Conservation (phyloP, 2,329 filamentous ascomycete genomes). For the Alternaria viburni region DNA sequence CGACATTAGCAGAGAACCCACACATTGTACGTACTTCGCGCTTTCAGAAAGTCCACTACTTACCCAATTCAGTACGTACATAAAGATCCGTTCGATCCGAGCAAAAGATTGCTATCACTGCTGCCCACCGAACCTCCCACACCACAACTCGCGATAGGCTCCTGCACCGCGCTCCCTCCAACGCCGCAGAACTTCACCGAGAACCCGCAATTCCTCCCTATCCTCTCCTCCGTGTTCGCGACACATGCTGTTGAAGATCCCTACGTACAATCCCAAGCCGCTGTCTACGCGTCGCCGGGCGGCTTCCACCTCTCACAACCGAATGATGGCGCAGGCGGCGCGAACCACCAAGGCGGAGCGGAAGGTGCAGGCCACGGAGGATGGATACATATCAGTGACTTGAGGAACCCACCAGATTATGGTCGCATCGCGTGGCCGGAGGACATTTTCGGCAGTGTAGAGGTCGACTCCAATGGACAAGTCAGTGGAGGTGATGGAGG, state of each 20-base stretch:
- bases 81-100: slow-evolving; percentile 49
- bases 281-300: slow-evolving; percentile 64
- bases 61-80: slow-evolving; percentile 56
- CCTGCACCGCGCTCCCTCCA: slow-evolving; percentile 61
- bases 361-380: slow-evolving; percentile 65
- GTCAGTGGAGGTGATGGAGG: slow-evolving; percentile 63
- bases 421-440: slow-evolving; percentile 70
- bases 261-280: slow-evolving; percentile 63
- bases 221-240: slow-evolving; percentile 63
- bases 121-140: slow-evolving; percentile 62
- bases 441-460: slow-evolving; percentile 70
- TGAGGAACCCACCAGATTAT: slow-evolving; percentile 66
- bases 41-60: background rate
- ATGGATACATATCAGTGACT: slow-evolving; percentile 68
- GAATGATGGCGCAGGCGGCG: slow-evolving; percentile 60
- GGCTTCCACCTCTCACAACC: slow-evolving; percentile 59
- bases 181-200: slow-evolving; percentile 62
- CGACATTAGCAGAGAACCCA: slow-evolving; percentile 54
- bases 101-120: slow-evolving; percentile 60
- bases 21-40: slow-evolving; percentile 44
- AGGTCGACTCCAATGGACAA: slow-evolving; percentile 64
- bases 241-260: slow-evolving; percentile 63
- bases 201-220: slow-evolving; percentile 62
- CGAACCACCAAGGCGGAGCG: slow-evolving; percentile 64
- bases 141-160: slow-evolving; percentile 61